Base-by-base conservation (phyloP, 2,329 filamentous ascomycete species). In the Diaporthe citri region DNA sequence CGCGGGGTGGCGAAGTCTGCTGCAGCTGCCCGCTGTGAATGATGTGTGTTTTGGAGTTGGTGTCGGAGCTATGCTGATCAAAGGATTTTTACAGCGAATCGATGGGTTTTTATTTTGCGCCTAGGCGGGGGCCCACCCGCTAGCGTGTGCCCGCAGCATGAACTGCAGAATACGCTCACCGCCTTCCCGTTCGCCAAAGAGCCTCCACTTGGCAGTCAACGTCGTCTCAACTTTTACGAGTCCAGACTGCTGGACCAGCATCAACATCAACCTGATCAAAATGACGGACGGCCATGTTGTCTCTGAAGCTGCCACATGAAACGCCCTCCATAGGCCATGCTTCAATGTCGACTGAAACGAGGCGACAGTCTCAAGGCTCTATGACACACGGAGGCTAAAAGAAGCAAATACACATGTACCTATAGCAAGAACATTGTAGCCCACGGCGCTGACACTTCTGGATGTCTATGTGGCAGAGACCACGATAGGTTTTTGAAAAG, bases 61-160 rank as follows among this genome's bases (percentile, higher is more conserved):
- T 52, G 70, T 64, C 20, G 22, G 36, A 64, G 57, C 34, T 64
- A 69, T 72, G 57, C n/a, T 41, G 57, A 60, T 55, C 56, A 25
- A 22, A 22, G 59, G 25, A 43, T 64, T 72, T 64, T 56, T n/a
- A 39, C 28, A 55, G 34, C 57, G 43, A 72, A 72, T 55, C 41
- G 56, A 51, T 17, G 57, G 39, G 36, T 25, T 72, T 72, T 72
- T 64, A 72, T 62, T 60, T 36, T 64, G 71, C 22, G 71, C 34
- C 34, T 15, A 36, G 71, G 46, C 28, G 41, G 28, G 57, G 48
- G 12, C 41, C 71, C n/a, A 55, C 43, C 36, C 36, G 46, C 31
- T 52, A 67, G 64, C n/a, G 34, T n/a, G 56, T 22, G 46, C 64
- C 31, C 36, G 36, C 20, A 5, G 15, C 4, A 4, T 1, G 22